Evolutionary conservation across 495 filamentous ascomycete genomes (phyloP), one percentile per base, ranked within the genome.

Genomic region (Pseudomonodictys pantanalensis): DNA sequence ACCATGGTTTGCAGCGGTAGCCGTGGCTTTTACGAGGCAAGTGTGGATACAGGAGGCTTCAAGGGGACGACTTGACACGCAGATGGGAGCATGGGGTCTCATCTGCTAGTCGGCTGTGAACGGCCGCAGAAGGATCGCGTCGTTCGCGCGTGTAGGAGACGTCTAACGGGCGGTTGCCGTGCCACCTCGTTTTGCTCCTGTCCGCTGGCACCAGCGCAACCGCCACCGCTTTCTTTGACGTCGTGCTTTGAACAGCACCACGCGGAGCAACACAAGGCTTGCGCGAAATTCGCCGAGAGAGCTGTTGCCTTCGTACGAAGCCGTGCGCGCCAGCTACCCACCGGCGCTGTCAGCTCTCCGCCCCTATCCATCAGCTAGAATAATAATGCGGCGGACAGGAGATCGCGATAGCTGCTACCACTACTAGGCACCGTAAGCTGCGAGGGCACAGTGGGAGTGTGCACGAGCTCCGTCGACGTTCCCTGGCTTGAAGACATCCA

Each of bases 101-200:
- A 23, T 26, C 43, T 30, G 41, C 18, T 20, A n/a, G 39, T 23
- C 29, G 24, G 32, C 26, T 47, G 41, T 42, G 32, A 42, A 46
- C 38, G 38, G 15, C 15, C 25, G 30, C 25, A 56, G 46, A 18
- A 26, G 47, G 38, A 60, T 52, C 33, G 42, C 28, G 30, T 23
- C 47, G 44, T 24, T 6, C 23, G 49, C 45, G 43, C 44, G 46
- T 8, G 5, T 50, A 23, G 43, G 52, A 52, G 59, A 62, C 46
- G 51, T 56, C 59, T 42, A 62, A 56, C 50, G 51, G 58, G 58
- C 32, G 58, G 57, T 24, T 32, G 50, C n/a, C 28, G 52, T 46
- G 44, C 51, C 59, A 3, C 54, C 29, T 49, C n/a, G 53, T 47
- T 52, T 63, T 58, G 60, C 47, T 38, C 52, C 33, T 56, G 43